Percentiles rank a stretch among this genome's conserved stretches.
These are phyloP conservation scores for Plasmodium falciparum DNA, from an alignment of 169 alveolate species.

Conservation along the genomic window DNA sequence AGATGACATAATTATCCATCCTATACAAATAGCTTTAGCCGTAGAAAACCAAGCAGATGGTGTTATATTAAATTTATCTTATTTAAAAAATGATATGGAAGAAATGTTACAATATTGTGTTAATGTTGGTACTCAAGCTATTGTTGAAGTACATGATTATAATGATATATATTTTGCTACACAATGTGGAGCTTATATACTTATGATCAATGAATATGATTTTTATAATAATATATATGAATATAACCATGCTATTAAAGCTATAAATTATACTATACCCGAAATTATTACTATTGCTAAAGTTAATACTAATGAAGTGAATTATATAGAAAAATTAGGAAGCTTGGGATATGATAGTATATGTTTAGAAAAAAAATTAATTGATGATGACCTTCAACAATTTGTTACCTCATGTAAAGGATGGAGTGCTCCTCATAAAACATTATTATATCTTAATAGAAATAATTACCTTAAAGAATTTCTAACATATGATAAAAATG, in stretches of 20 bases:
- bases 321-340: slow-evolving; percentile 83
- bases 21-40: slow-evolving; percentile 86
- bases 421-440: slow-evolving; percentile 84
- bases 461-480: slow-evolving; percentile 67
- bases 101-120: slow-evolving; percentile 80
- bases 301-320: slow-evolving; percentile 77
- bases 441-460: slow-evolving; percentile 61
- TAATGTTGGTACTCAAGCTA: slow-evolving; percentile 85
- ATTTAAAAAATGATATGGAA: slow-evolving; percentile 80
- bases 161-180: slow-evolving; percentile 82
- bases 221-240: slow-evolving; percentile 77
- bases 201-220: slow-evolving; percentile 85
- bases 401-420: slow-evolving; percentile 76
- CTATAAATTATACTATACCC: slow-evolving; percentile 79
- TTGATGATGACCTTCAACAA: slow-evolving; percentile 76
- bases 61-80: slow-evolving; percentile 82
- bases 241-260: slow-evolving; percentile 85
- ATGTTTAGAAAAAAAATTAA: slow-evolving; percentile 81
- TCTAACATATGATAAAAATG: slow-evolving; percentile 25
- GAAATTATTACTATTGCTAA: slow-evolving; percentile 84
- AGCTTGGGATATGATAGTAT: slow-evolving; percentile 86
- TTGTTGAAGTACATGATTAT: slow-evolving; percentile 85
- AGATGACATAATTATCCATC: slow-evolving; percentile 85
- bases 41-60: slow-evolving; percentile 88
- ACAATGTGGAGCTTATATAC: slow-evolving; percentile 77